A percentile compares a stretch with the other conserved stretches of the same genome.
Conservation (phyloP, 108 stramenopile genomes). For the Fistulifera pelliculosa region DNA sequence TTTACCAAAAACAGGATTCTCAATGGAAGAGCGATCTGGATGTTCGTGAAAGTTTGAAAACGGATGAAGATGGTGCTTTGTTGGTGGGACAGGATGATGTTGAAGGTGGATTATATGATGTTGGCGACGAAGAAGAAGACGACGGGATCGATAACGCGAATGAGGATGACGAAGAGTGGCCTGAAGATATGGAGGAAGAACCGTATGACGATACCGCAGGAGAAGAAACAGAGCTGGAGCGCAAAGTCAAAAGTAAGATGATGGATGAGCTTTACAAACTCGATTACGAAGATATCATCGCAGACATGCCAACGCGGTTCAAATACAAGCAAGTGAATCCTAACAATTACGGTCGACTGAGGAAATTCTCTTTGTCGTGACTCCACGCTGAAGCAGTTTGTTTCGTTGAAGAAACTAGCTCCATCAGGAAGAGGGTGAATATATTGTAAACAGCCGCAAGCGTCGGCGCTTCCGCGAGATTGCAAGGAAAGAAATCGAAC, state of each 20-base stretch:
- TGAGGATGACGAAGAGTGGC: slow-evolving; percentile 44
- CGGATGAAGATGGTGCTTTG: slow-evolving; percentile 36
- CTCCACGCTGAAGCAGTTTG: slow-evolving; percentile 86
- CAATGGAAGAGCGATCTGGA: slow-evolving; percentile 76
- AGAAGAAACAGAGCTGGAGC: slow-evolving; percentile 41
- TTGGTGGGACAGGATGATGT: slow-evolving; percentile 46
- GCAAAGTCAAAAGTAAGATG: slow-evolving; percentile 62
- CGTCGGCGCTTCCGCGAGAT: slow-evolving; percentile 70
- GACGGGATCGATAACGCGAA: slow-evolving; percentile 30
- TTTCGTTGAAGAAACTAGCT: slow-evolving; percentile 94
- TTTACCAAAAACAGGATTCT: slow-evolving; percentile 81
- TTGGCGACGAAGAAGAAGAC: slow-evolving; percentile 35
- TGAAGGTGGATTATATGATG: slow-evolving; percentile 66
- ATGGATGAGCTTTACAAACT: slow-evolving; percentile 94
- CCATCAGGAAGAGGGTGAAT: slow-evolving; percentile 79
- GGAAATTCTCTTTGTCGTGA: slow-evolving; percentile 94
- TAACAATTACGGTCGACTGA: slow-evolving; percentile 89
- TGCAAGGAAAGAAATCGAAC: slow-evolving; percentile 53
- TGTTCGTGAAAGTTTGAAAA: slow-evolving; percentile 48
- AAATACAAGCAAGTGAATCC: slow-evolving; percentile 90
- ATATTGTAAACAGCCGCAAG: slow-evolving; percentile 55
- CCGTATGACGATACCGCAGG: slow-evolving; percentile 2
- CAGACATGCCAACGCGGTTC: slow-evolving; percentile 94
- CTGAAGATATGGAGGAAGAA: slow-evolving; percentile 29
- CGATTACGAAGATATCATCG: slow-evolving; percentile 98